These are phyloP conservation scores for Marasmius tenuissimus DNA, from an alignment of 1,284 basidiomycete species.

Conservation along the genomic window DNA sequence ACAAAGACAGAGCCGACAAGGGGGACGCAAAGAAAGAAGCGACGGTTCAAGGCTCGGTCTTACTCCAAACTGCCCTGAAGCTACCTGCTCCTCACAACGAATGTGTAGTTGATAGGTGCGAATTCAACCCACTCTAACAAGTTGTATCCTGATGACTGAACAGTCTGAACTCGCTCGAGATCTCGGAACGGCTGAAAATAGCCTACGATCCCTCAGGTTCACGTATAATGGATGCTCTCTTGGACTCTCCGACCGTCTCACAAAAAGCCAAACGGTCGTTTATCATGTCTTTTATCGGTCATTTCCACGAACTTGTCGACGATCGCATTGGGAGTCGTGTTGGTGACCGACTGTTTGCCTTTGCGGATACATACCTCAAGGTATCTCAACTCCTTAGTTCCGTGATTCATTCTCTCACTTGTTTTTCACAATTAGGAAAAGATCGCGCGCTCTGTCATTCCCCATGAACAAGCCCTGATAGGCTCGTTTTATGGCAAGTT, in stretches of 20 bases:
- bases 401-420: background rate
- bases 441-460: constrained; percentile 77
- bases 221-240: constrained; percentile 76
- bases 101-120: constrained; percentile 67
- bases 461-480: constrained; percentile 69
- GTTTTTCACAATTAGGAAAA: constrained; percentile 69
- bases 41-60: constrained; percentile 82
- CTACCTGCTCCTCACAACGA: constrained; percentile 67
- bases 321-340: constrained; percentile 89
- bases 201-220: constrained; percentile 77
- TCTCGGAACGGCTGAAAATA: constrained; percentile 63
- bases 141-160: background rate
- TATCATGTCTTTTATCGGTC: constrained; percentile 72
- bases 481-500: constrained; percentile 85
- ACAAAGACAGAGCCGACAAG: constrained; percentile 21
- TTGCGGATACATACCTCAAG: constrained; percentile 88
- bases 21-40: constrained; percentile 41
- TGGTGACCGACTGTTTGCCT: constrained; percentile 84
- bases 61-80: constrained; percentile 80
- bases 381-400: constrained; percentile 38
- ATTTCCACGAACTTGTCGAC: constrained; percentile 78
- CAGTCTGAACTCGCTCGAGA: constrained; percentile 61
- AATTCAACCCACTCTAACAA: constrained; percentile 3
- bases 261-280: constrained; percentile 71
- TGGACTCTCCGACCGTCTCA: constrained; percentile 69